Evolutionary conservation across 202 grass and related monocot species (phyloP).

Genomic region (Bolboschoenoplectus hybrid): DNA sequence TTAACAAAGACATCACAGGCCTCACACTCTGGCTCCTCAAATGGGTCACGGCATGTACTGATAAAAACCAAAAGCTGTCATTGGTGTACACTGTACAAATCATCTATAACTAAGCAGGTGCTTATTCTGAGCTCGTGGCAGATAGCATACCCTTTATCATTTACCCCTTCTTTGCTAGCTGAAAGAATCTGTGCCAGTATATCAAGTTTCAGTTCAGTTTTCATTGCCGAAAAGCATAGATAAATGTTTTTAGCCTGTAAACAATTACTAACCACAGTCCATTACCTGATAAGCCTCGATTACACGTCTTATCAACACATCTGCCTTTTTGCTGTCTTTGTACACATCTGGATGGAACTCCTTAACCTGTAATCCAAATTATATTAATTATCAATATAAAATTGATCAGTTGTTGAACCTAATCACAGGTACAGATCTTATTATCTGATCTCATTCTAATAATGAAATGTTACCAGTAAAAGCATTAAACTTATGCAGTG

Average conservation of each 20-base stretch:
- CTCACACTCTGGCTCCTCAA: slow-evolving; percentile 95
- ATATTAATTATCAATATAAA: slow-evolving; percentile 26
- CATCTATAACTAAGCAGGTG: slow-evolving; percentile 7
- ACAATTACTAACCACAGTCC: slow-evolving; percentile 21
- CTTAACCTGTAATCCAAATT: slow-evolving; percentile 64
- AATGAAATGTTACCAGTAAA: background rate
- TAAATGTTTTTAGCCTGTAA: background rate
- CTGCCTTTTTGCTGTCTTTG: slow-evolving; percentile 59
- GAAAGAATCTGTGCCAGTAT: slow-evolving; percentile 61
- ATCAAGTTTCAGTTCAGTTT: slow-evolving; percentile 37
- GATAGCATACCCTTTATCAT: slow-evolving; percentile 56
- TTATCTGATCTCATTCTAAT: too few species aligned
- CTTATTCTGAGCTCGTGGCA: slow-evolving; percentile 23
- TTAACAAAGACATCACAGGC: slow-evolving; percentile 83
- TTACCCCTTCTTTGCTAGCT: slow-evolving; percentile 50
- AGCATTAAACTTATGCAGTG: background rate
- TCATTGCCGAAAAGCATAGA: slow-evolving; percentile 19
- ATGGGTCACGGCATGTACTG: slow-evolving; percentile 71
- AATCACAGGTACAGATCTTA: background rate
- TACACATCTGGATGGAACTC: slow-evolving; percentile 93
- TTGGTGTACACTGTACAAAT: background rate
- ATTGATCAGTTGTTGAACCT: background rate
- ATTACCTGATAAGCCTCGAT: slow-evolving; percentile 76
- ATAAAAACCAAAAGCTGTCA: slow-evolving; percentile 28
- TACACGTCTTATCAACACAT: slow-evolving; percentile 69